Conservation (phyloP, 2,329 filamentous ascomycete species). For the Claviceps maximensis region DNA sequence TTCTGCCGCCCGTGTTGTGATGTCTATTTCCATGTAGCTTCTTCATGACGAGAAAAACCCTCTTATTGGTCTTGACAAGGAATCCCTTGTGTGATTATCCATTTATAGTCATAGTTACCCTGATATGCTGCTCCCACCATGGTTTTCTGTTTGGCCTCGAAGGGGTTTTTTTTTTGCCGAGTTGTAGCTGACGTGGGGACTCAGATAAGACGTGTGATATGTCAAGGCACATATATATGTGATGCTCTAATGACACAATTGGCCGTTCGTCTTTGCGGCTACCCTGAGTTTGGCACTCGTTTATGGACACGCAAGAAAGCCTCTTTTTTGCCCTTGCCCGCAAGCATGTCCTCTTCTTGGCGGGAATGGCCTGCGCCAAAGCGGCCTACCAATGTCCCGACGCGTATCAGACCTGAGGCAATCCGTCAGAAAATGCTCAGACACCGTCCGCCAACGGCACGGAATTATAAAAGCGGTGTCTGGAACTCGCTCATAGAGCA, state of each 20-base stretch:
- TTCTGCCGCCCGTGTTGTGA: neutral
- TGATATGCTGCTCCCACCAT: constrained; percentile 10
- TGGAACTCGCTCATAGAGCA: no score
- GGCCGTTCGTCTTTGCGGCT: neutral
- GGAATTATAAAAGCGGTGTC: no score
- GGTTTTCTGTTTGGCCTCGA: neutral
- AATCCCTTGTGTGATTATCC: constrained; percentile 19
- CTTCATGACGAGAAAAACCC: constrained; percentile 4
- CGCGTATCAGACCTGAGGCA: no score
- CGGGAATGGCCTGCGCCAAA: neutral
- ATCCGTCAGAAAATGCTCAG: no score
- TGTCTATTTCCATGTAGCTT: neutral
- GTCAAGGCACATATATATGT: neutral
- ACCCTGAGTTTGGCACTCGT: neutral
- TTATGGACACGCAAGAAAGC: neutral
- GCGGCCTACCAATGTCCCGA: no score
- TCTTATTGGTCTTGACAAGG: constrained; percentile 22
- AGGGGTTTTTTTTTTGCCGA: neutral
- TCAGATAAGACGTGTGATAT: neutral
- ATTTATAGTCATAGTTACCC: constrained; percentile 19
- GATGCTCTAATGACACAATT: neutral
- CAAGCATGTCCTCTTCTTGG: neutral
- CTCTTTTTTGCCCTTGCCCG: neutral
- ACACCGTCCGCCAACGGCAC: no score
- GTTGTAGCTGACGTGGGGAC: neutral